These are phyloP conservation scores for Plasmodium relictum DNA, from an alignment of 169 alveolate species.

Conservation along the genomic window DNA sequence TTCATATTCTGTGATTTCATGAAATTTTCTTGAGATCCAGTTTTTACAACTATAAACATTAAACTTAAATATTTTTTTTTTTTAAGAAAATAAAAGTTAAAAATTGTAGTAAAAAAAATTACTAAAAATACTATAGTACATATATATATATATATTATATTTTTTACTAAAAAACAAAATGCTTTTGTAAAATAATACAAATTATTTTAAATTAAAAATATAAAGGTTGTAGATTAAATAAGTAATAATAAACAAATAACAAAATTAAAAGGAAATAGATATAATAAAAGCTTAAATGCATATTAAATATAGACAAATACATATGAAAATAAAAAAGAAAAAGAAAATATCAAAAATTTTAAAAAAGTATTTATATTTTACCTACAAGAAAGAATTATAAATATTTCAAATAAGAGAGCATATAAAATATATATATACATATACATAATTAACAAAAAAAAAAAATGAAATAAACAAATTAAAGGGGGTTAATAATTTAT, in stretches of 20 bases:
- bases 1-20: too few relatives aligned
- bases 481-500: neutral
- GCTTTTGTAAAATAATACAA: neutral
- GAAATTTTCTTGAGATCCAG: too few relatives aligned
- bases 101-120: neutral
- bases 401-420: too few relatives aligned
- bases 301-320: neutral
- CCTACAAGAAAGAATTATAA: too few relatives aligned
- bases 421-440: neutral
- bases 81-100: too few relatives aligned
- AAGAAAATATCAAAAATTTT: neutral
- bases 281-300: too few relatives aligned
- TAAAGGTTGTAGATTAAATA: neutral
- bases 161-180: slow-evolving; percentile 4
- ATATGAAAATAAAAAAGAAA: neutral
- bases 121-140: neutral
- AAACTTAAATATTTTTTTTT: neutral
- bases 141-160: neutral
- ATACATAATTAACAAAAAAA: slow-evolving; percentile 5
- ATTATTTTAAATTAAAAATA: neutral
- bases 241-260: too few relatives aligned
- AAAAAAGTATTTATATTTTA: neutral
- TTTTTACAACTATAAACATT: too few relatives aligned
- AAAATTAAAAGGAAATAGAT: too few relatives aligned
- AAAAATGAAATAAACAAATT: neutral